A percentile compares a stretch with the other conserved stretches of the same genome.
These are phyloP conservation scores for Magnaporthiopsis rhizophila DNA, from an alignment of 2,329 filamentous ascomycete species.

Conservation along the genomic window DNA sequence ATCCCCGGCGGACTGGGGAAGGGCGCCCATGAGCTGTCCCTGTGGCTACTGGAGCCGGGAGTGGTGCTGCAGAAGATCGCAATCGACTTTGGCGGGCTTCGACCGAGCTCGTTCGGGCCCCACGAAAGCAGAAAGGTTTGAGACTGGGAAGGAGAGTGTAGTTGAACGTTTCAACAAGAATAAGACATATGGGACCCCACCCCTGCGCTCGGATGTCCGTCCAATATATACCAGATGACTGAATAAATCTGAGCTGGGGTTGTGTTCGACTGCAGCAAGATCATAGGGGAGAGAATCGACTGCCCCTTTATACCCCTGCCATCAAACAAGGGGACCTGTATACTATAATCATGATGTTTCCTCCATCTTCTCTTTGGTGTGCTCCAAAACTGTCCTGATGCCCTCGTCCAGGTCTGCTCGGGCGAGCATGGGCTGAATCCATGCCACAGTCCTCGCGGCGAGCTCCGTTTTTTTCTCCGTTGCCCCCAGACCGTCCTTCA, in stretches of 20 bases:
- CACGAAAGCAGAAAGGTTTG: constrained; percentile 17
- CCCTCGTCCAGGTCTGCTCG: constrained; percentile 45
- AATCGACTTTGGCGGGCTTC: constrained; percentile 21
- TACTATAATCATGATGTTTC: not conserved
- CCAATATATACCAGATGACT: not conserved
- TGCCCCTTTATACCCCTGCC: not conserved
- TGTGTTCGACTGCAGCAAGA: too few species aligned
- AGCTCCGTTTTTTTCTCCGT: constrained; percentile 41
- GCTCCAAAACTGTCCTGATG: constrained; percentile 46
- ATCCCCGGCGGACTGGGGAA: constrained; percentile 14
- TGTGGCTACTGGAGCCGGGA: constrained; percentile 22
- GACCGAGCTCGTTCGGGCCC: constrained; percentile 21
- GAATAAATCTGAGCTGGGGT: too few species aligned
- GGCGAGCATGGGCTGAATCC: constrained; percentile 46
- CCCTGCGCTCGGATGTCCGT: not conserved
- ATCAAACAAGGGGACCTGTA: not conserved
- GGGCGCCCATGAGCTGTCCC: constrained; percentile 18
- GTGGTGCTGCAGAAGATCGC: constrained; percentile 25
- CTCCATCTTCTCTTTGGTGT: constrained; percentile 34
- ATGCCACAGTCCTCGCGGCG: constrained; percentile 39
- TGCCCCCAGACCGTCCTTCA: constrained; percentile 44
- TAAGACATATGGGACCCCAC: too few species aligned
- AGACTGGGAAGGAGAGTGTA: not conserved
- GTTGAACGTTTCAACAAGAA: not conserved
- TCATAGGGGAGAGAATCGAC: not conserved